Evolutionary conservation across 345 rosid genomes (phyloP).

Genomic region (Eucalyptus pauciflora): DNA sequence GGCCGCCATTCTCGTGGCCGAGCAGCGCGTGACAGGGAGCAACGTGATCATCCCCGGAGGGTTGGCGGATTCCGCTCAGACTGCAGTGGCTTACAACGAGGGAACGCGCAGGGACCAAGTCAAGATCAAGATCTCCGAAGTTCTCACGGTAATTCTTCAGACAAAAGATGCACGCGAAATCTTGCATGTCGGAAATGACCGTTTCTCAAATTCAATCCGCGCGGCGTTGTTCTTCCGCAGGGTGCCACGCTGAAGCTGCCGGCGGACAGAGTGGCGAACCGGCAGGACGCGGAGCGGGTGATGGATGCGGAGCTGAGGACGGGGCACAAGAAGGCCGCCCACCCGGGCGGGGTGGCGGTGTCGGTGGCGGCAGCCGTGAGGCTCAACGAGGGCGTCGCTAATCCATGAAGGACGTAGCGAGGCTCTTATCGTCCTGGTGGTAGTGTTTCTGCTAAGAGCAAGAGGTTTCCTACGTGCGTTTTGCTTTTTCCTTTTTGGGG

Average conservation of each 20-base stretch:
- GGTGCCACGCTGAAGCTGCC: constrained; percentile 11
- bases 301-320: constrained; percentile 10
- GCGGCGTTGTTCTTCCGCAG: neutral
- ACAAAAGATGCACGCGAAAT: neutral
- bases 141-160: neutral
- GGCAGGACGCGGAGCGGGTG: constrained; percentile 12
- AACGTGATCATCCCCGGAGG: neutral
- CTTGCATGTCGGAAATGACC: neutral
- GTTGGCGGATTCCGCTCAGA: constrained; percentile 6
- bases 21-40: neutral
- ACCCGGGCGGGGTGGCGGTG: constrained; percentile 20
- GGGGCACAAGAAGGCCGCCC: neutral
- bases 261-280: constrained; percentile 1
- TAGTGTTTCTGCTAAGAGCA: neutral
- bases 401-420: neutral
- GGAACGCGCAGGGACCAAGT: neutral
- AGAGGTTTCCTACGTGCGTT: neutral
- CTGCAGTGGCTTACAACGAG: constrained; percentile 4
- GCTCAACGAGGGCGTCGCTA: neutral
- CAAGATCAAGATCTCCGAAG: neutral
- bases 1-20: constrained; percentile 2
- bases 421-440: neutral
- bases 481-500: neutral
- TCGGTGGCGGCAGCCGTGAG: constrained; percentile 10
- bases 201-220: neutral